Evolutionary conservation across 768 basidiomycete genomes (phyloP).

Genomic region (Hygrocybe coccinea): DNA sequence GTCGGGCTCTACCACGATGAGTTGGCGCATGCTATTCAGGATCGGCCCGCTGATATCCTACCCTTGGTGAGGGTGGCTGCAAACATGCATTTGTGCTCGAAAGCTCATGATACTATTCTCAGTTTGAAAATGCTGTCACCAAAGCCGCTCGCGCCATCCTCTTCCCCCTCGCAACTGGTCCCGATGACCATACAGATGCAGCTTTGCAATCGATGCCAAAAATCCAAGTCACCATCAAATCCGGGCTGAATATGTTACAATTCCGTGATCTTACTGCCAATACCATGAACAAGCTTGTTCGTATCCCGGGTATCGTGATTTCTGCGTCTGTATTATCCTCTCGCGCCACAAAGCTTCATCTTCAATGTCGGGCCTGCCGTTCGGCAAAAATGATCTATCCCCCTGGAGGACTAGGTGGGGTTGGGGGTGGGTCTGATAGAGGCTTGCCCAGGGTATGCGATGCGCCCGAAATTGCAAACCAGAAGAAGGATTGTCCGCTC

Average conservation of each 20-base stretch:
- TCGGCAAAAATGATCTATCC: slow-evolving; percentile 76
- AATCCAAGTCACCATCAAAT: slow-evolving; percentile 82
- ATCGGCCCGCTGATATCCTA: slow-evolving; percentile 81
- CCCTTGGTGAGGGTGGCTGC: slow-evolving; percentile 58
- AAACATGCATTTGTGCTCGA: neutral
- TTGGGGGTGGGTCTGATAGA: slow-evolving; percentile 81
- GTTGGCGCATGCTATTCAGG: slow-evolving; percentile 85
- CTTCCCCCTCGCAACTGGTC: slow-evolving; percentile 64
- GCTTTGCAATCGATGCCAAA: slow-evolving; percentile 47
- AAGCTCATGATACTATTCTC: neutral
- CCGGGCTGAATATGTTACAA: slow-evolving; percentile 88
- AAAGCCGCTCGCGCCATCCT: slow-evolving; percentile 79
- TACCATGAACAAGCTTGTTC: slow-evolving; percentile 92
- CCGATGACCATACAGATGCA: slow-evolving; percentile 39
- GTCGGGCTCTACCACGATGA: slow-evolving; percentile 87
- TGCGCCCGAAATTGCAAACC: slow-evolving; percentile 70
- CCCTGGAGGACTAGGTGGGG: slow-evolving; percentile 70
- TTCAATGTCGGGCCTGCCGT: slow-evolving; percentile 90
- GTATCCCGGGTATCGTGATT: slow-evolving; percentile 96
- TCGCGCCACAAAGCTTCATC: slow-evolving; percentile 83
- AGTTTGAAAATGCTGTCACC: slow-evolving; percentile 92
- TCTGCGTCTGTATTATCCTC: slow-evolving; percentile 92
- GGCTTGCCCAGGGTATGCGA: slow-evolving; percentile 87
- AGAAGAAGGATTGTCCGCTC: slow-evolving; percentile 89
- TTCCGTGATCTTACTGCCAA: slow-evolving; percentile 92